Percentiles rank a stretch among this genome's conserved stretches.
These are phyloP conservation scores for Tricholoma hemisulphureum DNA, from an alignment of 768 basidiomycete genomes.

Conservation along the genomic window DNA sequence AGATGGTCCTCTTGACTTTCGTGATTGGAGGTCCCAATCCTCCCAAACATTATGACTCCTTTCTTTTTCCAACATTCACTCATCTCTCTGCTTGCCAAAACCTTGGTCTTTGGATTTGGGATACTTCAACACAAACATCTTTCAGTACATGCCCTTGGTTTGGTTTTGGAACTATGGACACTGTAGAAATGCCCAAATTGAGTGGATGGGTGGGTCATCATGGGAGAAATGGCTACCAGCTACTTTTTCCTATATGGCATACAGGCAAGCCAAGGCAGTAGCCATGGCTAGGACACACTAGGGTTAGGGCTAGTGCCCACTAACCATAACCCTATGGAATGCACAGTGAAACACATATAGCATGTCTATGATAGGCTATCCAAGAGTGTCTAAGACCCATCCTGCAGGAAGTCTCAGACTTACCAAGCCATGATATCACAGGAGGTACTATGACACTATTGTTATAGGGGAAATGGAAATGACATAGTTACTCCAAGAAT, in stretches of 20 bases:
- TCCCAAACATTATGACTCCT: background rate
- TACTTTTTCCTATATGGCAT: background rate
- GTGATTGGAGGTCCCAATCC: background rate
- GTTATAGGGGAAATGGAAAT: constrained; percentile 33
- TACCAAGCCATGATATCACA: no score
- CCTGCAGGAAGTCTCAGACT: no score
- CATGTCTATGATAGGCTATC: no score
- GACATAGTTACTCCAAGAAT: no score
- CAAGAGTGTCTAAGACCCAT: no score
- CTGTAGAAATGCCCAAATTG: background rate
- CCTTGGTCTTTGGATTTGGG: background rate
- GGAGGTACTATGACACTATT: no score
- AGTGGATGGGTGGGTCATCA: constrained; percentile 11
- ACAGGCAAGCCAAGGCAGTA: no score
- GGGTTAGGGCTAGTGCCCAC: no score
- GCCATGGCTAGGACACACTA: no score
- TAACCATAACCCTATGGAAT: no score
- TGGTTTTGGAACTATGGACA: background rate
- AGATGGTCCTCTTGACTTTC: background rate
- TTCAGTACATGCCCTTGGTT: background rate
- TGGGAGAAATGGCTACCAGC: background rate
- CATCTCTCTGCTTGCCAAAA: constrained; percentile 22
- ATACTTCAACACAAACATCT: constrained; percentile 1
- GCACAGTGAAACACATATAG: no score
- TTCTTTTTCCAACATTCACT: constrained; percentile 16